These are phyloP conservation scores for Podila clonocystis DNA, from an alignment of 192 early-diverging fungal genomes.

Conservation along the genomic window DNA sequence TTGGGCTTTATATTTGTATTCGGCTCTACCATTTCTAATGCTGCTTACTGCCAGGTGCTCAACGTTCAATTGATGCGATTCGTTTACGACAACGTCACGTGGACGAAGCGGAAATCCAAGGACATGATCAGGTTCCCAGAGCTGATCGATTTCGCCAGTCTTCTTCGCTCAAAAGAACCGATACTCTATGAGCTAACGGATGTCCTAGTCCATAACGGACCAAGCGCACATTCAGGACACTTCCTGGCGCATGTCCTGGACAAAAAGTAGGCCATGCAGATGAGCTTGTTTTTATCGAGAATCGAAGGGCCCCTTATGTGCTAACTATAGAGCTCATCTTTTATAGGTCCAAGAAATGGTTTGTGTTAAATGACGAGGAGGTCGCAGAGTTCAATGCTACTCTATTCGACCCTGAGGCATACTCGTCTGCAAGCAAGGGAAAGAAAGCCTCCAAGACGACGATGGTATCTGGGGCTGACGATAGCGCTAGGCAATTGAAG, in stretches of 20 bases:
- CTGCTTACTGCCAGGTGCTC: slow-evolving; percentile 12
- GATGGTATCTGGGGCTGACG: background rate
- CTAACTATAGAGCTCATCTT: background rate
- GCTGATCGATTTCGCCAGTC: slow-evolving; percentile 31
- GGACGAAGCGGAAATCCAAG: slow-evolving; percentile 53
- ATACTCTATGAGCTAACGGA: slow-evolving; percentile 42
- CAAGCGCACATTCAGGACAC: slow-evolving; percentile 54
- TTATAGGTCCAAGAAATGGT: slow-evolving; percentile 44
- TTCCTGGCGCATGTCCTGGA: slow-evolving; percentile 50
- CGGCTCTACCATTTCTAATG: too few species aligned
- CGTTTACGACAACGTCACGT: slow-evolving; percentile 32
- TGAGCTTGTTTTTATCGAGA: too few species aligned
- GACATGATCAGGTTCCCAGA: slow-evolving; percentile 39
- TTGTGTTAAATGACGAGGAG: slow-evolving; percentile 52
- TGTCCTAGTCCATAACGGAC: slow-evolving; percentile 52
- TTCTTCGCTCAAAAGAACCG: slow-evolving; percentile 10
- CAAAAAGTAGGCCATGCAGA: slow-evolving; percentile 16
- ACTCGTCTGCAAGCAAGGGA: background rate
- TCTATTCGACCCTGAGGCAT: slow-evolving; percentile 36
- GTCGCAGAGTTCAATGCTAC: slow-evolving; percentile 37
- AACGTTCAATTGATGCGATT: slow-evolving; percentile 57
- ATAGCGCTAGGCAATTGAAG: slow-evolving; percentile 15
- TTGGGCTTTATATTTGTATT: background rate
- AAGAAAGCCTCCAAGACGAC: slow-evolving; percentile 1
- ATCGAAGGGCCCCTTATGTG: too few species aligned